phyloP scores from a whole-genome alignment of 2,329 filamentous ascomycete genomes.

The Talaromyces sp. region DNA sequence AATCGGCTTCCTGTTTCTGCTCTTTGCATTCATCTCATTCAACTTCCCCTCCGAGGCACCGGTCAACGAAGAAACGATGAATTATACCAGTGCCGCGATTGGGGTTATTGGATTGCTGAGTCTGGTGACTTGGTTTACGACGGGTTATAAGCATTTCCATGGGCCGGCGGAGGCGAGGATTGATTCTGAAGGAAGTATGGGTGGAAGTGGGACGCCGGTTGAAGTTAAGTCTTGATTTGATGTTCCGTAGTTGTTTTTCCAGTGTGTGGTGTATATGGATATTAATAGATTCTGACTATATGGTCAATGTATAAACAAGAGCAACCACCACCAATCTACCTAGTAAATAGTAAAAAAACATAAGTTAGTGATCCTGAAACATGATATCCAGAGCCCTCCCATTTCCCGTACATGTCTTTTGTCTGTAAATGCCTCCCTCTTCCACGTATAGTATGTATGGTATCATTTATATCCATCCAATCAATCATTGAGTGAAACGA shows the following conservation, averaged over 20 bases:
- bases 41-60: slow-evolving; percentile 55
- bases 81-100: slow-evolving; percentile 58
- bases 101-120: slow-evolving; percentile 55
- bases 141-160: slow-evolving; percentile 51
- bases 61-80: slow-evolving; percentile 57
- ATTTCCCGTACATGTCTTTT: not conserved
- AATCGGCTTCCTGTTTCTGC: slow-evolving; percentile 52
- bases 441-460: not conserved
- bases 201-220: not conserved
- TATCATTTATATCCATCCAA: not conserved
- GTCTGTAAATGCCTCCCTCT: not conserved
- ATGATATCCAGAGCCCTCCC: not conserved
- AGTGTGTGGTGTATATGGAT: not conserved
- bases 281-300: not conserved
- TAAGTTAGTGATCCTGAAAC: no score
- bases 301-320: not conserved
- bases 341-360: no score
- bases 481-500: not conserved
- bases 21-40: slow-evolving; percentile 57
- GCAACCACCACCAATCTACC: not conserved
- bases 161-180: slow-evolving; percentile 39
- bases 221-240: slow-evolving; percentile 9
- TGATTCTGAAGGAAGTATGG: not conserved
- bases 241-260: not conserved
- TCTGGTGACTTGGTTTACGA: slow-evolving; percentile 53